Evolutionary conservation across 768 basidiomycete species (phyloP), one percentile per base, ranked within the genome.

Genomic region (Pisolithus tinctorius): DNA sequence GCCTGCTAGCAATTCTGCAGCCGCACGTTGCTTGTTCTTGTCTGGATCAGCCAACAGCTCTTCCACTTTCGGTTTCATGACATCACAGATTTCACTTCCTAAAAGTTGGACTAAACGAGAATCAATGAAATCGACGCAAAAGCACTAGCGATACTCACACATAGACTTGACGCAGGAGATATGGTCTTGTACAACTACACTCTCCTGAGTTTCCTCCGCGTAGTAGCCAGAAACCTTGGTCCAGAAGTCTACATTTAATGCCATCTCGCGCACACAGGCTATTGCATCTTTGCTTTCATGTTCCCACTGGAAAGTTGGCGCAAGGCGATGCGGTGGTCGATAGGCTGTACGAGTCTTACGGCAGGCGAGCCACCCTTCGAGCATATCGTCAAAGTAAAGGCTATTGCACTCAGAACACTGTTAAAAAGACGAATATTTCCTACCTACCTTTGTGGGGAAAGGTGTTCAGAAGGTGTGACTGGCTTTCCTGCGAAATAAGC

Each of bases 1-100:
- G 20, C 92, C 93, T 34, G 79, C 74, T 26, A 93, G 63, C 30
- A 93, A 67, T 67, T 86, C 86, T 47, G 82, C 83, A 25, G 84
- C 83, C 27, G 88, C 88, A 25, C 91, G 79, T 63, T 92, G 92
- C 68, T 91, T 90, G 72, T 85, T 92, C 53, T 88, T 86, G 60
- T 92, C 87, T 16, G 75, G 50, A 45, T 86, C 86, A 31, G 67
- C 70, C 38, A 89, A 69, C 27, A 89, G 61, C 11, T 79, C 71
- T 38, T 93, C 88, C 34, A 86, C 72, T 16, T 47, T 47, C 45
- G 17, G 8, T 23, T 47, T 31, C 30, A 47, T 17, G 9, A 73
- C 69, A 13, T 68, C 63, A 30, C 88, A 69, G 51, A 20, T 51
- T 48, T 62, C 78, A 44, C 66, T 71, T 42, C 86, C 79, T 6